Base-by-base conservation (phyloP, 176 grass and related monocot species). In the Neostapfia colusana region DNA sequence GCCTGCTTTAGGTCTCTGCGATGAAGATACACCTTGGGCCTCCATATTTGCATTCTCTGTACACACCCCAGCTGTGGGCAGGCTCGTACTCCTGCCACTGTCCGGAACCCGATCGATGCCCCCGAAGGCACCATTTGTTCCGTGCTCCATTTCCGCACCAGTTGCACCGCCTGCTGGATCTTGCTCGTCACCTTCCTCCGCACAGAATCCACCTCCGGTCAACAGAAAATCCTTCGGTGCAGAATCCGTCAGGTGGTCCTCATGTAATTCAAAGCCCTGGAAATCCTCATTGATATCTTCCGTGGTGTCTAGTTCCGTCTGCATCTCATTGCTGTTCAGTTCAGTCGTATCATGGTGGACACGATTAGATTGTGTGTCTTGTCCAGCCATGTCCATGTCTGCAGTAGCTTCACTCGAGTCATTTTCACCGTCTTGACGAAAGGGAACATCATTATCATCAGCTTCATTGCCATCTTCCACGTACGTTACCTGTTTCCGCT, bases 201-300 rank as follows among this genome's bases (percentile, higher is more conserved):
- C 74, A 61, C 85, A 93, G 62, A 97, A 97, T 44, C 93, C 93
- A 23, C 90, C 93, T 57, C 90, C 90, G 72, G 40, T 89, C 68
- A 88, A 80, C 41, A 89, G 72, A 66, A 89, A 90, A 8, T 83
- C 83, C 74, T 76, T 82, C 17, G 73, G 79, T 40, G 65, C 25
- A 15, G 40, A 60, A 14, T 89, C 78, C 2, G 7, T 68, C 24
- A 26, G 74, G 18, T 43, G 26, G 67, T 73, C 71, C 31, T 76
- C 63, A 1, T 0, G 9, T 73, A 69, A 39, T 61, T 79, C 72
- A 55, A 74, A 61, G 20, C 67, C 62, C 49, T 26, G 63, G 16
- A 75, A 37, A 63, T 78, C 64, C 60, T 83, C 66, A 49, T 75
- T 27, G 18, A 28, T 20, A 55, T 66, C 71, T 89, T 26, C 39